Base-by-base conservation (phyloP, 306 rosid genomes). In the Casuarina equisetifolia region DNA sequence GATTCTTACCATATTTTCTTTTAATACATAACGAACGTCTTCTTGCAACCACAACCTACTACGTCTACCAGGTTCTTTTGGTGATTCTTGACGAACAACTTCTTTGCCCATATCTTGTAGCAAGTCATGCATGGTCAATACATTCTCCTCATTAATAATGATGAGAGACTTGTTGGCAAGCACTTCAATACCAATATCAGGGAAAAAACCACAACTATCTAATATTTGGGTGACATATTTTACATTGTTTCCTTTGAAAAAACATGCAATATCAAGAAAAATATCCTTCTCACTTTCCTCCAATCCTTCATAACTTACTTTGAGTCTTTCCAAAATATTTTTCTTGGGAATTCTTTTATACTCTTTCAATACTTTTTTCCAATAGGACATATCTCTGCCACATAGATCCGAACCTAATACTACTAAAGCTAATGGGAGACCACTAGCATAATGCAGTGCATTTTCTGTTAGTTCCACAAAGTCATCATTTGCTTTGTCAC, bases 201-300 rank as follows among this genome's bases (percentile, higher is more conserved):
- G 45, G 16, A 63, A 36, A 3, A 63, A 63, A 10, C 19, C 45
- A 63, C 69, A 36, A 63, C 9, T 12, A 6, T 63, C 45, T 63
- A 63, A 20, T 63, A 63, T 36, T 6, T 16, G 0, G 9, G 4
- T 12, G 19, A 63, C 40, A 40, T 63, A 63, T 6, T 63, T n/a
- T 12, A 4, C 44, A 63, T 36, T 3, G n/a, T 32, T 9, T 3
- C 69, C 42, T 11, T 63, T 35, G 44, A 20, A 63, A 11, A 63
- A 63, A 63, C 45, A 63, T 8, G 69, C 69, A 32, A 63, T 63
- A 3, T 63, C 45, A 9, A 63, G 69, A 6, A 63, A 63, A 0
- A 63, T 63, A 63, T 63, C 38, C 45, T 63, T 63, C 69, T 63
- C 69, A 40, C 9, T 35, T 12, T 63, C 69, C 16, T 63, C 40